These are phyloP conservation scores for Mycena sp. DNA, from an alignment of 1,284 basidiomycete species.

Conservation along the genomic window DNA sequence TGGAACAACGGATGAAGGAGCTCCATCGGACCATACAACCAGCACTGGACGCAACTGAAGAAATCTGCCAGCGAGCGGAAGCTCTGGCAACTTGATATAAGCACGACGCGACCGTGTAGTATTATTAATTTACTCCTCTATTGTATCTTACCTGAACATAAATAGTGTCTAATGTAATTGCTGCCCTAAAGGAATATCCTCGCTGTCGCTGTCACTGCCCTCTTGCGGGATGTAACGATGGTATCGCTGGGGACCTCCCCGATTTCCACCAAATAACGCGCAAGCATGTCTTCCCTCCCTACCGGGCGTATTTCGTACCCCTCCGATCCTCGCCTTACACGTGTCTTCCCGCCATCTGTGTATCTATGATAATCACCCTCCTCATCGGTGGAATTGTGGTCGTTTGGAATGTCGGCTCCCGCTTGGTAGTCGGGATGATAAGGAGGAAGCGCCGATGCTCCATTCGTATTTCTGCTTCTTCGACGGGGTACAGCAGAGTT, in stretches of 20 bases:
- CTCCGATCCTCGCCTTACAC: slow-evolving; percentile 77
- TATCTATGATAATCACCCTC: slow-evolving; percentile 45
- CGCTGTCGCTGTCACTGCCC: slow-evolving; percentile 44
- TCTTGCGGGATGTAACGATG: slow-evolving; percentile 66
- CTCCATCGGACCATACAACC: slow-evolving; percentile 21
- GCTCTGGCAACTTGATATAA: no score
- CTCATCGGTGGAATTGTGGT: slow-evolving; percentile 38
- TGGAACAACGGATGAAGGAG: slow-evolving; percentile 20
- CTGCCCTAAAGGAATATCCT: slow-evolving; percentile 34
- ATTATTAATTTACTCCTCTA: neutral
- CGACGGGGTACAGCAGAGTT: slow-evolving; percentile 47
- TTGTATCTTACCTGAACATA: neutral
- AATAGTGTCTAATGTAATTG: slow-evolving; percentile 1
- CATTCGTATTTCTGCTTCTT: slow-evolving; percentile 34
- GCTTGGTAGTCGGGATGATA: slow-evolving; percentile 77
- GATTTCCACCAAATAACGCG: slow-evolving; percentile 60
- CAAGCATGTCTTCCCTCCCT: slow-evolving; percentile 69
- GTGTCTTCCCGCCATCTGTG: slow-evolving; percentile 40
- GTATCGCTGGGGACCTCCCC: slow-evolving; percentile 67
- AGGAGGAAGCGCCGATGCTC: slow-evolving; percentile 66
- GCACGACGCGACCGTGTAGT: no score
- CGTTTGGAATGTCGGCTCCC: slow-evolving; percentile 33
- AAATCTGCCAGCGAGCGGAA: slow-evolving; percentile 27
- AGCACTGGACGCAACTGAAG: slow-evolving; percentile 24
- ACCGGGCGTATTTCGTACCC: slow-evolving; percentile 76